Conservation (phyloP, 257 asterid species). For the Penstemon barbatus region DNA sequence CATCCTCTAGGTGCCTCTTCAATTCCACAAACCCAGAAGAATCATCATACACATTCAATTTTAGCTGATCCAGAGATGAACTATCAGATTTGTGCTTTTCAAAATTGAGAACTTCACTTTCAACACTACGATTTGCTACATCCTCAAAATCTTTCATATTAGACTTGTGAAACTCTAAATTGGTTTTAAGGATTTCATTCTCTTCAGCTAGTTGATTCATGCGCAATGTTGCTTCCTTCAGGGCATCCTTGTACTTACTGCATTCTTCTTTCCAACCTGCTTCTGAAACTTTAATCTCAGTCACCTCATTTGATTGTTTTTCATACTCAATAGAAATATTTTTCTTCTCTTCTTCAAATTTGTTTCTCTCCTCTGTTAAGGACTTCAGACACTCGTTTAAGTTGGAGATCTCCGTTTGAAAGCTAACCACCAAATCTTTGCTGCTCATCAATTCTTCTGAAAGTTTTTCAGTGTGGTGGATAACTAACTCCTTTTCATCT, state of each 20-base stretch:
- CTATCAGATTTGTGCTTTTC: conserved; percentile 34
- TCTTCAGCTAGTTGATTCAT: conserved; percentile 55
- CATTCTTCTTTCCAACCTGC: conserved; percentile 54
- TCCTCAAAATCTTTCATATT: conserved; percentile 45
- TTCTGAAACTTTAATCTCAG: conserved; percentile 39
- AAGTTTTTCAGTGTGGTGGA: conserved; percentile 46
- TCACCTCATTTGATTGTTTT: conserved; percentile 50
- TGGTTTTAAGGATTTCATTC: conserved; percentile 51
- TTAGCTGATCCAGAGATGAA: conserved; percentile 33
- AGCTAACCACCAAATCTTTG: conserved; percentile 48
- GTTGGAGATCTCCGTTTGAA: conserved; percentile 57
- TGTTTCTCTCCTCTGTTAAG: conserved; percentile 53
- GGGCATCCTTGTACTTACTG: conserved; percentile 47
- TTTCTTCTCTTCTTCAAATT: conserved; percentile 56
- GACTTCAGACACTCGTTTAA: conserved; percentile 37
- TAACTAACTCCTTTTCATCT: conserved; percentile 46
- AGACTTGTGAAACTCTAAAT: conserved; percentile 47
- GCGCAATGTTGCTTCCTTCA: conserved; percentile 52
- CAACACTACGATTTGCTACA: conserved; percentile 33
- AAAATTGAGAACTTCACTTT: conserved; percentile 28
- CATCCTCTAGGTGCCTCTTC: conserved; percentile 60
- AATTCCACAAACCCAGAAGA: conserved; percentile 47
- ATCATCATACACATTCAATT: conserved; percentile 36
- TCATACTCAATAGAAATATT: conserved; percentile 46
- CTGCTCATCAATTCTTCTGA: conserved; percentile 49